Evolutionary conservation across 2,329 filamentous ascomycete genomes (phyloP).

Genomic region (Monosporascus sp.): DNA sequence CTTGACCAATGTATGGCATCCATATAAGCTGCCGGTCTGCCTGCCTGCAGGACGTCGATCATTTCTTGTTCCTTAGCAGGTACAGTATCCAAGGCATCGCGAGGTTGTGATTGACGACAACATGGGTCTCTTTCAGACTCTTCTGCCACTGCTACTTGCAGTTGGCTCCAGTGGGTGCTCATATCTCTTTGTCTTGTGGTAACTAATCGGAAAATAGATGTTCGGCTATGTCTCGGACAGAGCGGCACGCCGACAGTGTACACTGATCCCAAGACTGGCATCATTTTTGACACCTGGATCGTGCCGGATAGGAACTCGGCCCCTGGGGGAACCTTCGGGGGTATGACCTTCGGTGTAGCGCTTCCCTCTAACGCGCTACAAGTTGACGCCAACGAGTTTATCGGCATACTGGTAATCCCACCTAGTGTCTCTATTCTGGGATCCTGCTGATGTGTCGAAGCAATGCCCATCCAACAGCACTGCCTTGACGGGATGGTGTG

Average conservation of each 20-base stretch:
- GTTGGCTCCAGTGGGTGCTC: slow-evolving; percentile 15
- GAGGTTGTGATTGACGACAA: neutral
- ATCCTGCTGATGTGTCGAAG: slow-evolving; percentile 23
- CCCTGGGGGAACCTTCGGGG: slow-evolving; percentile 33
- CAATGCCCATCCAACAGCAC: slow-evolving; percentile 39
- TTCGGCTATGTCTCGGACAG: slow-evolving; percentile 18
- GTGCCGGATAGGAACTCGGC: slow-evolving; percentile 25
- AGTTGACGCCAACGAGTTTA: slow-evolving; percentile 49
- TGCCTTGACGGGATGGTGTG: slow-evolving; percentile 51
- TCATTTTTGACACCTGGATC: slow-evolving; percentile 47
- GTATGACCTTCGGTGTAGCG: slow-evolving; percentile 49
- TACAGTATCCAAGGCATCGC: neutral
- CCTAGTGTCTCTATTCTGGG: neutral
- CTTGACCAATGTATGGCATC: neutral
- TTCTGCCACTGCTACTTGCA: slow-evolving; percentile 19
- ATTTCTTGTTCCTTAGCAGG: neutral
- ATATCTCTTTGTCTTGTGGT: neutral
- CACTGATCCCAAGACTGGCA: slow-evolving; percentile 44
- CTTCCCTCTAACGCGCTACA: slow-evolving; percentile 44
- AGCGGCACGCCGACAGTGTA: slow-evolving; percentile 27
- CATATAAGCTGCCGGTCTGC: neutral
- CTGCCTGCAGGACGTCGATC: neutral
- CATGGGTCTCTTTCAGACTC: slow-evolving; percentile 18
- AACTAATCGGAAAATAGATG: slow-evolving; percentile 18
- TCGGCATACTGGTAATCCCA: slow-evolving; percentile 49